Evolutionary conservation across 2,329 filamentous ascomycete genomes (phyloP).

Genomic region (Plenodomus biglobosus): DNA sequence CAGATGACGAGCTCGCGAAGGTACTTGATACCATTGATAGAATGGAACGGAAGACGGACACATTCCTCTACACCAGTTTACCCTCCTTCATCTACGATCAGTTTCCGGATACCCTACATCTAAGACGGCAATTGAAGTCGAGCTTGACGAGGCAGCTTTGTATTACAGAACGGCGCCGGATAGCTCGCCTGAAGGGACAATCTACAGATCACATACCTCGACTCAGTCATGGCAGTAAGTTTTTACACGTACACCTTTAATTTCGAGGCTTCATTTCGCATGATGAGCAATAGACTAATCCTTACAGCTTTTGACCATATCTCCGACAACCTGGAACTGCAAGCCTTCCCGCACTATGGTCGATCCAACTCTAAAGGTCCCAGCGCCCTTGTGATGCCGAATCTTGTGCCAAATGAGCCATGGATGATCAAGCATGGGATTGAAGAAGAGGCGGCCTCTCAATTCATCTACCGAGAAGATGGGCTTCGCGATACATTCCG

Average conservation of each 20-base stretch:
- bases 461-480: constrained; percentile 9
- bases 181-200: constrained; percentile 34
- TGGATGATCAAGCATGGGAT: constrained; percentile 5
- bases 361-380: constrained; percentile 3
- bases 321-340: constrained; percentile 32
- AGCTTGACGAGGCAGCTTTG: constrained; percentile 39
- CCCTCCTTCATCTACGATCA: constrained; percentile 34
- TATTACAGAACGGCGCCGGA: constrained; percentile 34
- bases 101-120: constrained; percentile 24
- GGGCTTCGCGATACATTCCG: neutral
- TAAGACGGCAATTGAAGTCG: constrained; percentile 27
- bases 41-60: constrained; percentile 32
- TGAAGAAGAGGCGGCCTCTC: constrained; percentile 1
- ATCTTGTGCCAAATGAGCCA: constrained; percentile 8
- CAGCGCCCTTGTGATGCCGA: constrained; percentile 16
- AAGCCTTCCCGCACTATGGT: constrained; percentile 29
- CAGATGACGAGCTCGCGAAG: constrained; percentile 32
- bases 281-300: constrained; percentile 7
- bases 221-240: constrained; percentile 24
- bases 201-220: constrained; percentile 20
- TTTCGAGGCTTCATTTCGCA: neutral
- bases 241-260: neutral
- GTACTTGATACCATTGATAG: constrained; percentile 31
- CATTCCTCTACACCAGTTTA: constrained; percentile 30
- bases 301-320: constrained; percentile 21